Evolutionary conservation across 768 basidiomycete genomes (phyloP), one percentile per base, ranked within the genome.

Genomic region (Sporobolomyces pararoseus): DNA sequence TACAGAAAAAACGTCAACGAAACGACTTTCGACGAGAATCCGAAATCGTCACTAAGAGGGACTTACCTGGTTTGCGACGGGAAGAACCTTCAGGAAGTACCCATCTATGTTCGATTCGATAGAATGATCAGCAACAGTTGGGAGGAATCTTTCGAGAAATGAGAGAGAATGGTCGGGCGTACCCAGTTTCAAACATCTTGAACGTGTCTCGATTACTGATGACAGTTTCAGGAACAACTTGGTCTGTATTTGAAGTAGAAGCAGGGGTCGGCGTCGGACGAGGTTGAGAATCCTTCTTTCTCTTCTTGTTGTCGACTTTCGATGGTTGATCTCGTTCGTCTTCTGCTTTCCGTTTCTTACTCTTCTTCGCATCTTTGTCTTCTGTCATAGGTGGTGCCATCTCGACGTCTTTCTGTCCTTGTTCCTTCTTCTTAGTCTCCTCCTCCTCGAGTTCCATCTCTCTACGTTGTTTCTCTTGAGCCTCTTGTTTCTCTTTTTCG

Each of bases 161-260:
- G 46, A 47, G 19, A 35, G 14, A 16, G 14, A 32, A 23, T 23
- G 27, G 7, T 31, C 29, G 13, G 19, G 50, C 46, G 25, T 2
- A 49, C 59, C 59, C 59, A 21, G 59, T 61, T 34, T 61, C 59
- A 23, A 61, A 61, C 31, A 61, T 10, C 59, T 49, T 61, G 59
- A 61, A 61, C 7, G 59, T 49, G 12, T 61, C 59, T 4, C 59
- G 44, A 7, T 32, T 35, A 29, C 46, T 49, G 46, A 61, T 34
- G 27, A 23, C 25, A 2, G 42, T n/a, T n/a, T n/a, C n/a, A n/a
- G n/a, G n/a, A n/a, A n/a, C n/a, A n/a, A n/a, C n/a, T n/a, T n/a
- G n/a, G n/a, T n/a, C n/a, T n/a, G n/a, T n/a, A n/a, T n/a, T n/a
- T n/a, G n/a, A n/a, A n/a, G n/a, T n/a, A n/a, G n/a, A n/a, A n/a